These are phyloP conservation scores for Fomitopsis pulvina DNA, from an alignment of 768 basidiomycete species.

Conservation along the genomic window DNA sequence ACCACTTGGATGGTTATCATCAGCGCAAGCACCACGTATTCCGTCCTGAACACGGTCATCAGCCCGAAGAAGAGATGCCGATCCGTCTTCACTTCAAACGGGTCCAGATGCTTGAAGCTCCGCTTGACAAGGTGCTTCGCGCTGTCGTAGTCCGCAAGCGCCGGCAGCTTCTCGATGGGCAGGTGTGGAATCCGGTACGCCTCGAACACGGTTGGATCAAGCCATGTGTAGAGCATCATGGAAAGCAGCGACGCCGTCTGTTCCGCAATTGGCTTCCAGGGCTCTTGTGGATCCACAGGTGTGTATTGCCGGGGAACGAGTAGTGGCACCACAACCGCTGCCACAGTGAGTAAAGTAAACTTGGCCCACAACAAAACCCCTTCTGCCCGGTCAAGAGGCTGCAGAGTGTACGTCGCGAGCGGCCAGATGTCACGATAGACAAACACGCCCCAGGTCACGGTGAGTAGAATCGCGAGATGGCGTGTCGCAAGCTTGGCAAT, in stretches of 20 bases:
- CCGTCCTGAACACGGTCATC: constrained; percentile 11
- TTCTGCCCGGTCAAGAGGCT: constrained; percentile 42
- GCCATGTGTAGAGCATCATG: constrained; percentile 40
- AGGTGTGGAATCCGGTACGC: constrained; percentile 41
- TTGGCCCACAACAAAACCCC: constrained; percentile 49
- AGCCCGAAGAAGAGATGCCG: constrained; percentile 27
- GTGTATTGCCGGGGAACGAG: constrained; percentile 50
- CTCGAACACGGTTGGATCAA: constrained; percentile 43
- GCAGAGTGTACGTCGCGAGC: constrained; percentile 43
- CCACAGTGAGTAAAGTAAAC: constrained; percentile 37
- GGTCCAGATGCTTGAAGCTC: constrained; percentile 31
- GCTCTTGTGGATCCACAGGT: constrained; percentile 45
- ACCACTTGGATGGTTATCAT: neutral
- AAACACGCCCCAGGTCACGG: constrained; percentile 41
- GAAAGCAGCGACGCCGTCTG: constrained; percentile 26
- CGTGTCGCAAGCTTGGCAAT: constrained; percentile 22
- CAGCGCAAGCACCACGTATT: constrained; percentile 2
- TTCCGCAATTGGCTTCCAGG: constrained; percentile 20
- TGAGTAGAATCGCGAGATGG: constrained; percentile 45
- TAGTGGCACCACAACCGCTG: constrained; percentile 44
- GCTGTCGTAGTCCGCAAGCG: constrained; percentile 41
- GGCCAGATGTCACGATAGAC: constrained; percentile 58
- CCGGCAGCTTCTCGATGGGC: constrained; percentile 35
- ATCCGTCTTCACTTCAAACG: constrained; percentile 22
- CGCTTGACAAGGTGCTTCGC: constrained; percentile 27